These are phyloP conservation scores for Dioscorea dumetorum DNA, from an alignment of 106 monocot species.

Conservation along the genomic window DNA sequence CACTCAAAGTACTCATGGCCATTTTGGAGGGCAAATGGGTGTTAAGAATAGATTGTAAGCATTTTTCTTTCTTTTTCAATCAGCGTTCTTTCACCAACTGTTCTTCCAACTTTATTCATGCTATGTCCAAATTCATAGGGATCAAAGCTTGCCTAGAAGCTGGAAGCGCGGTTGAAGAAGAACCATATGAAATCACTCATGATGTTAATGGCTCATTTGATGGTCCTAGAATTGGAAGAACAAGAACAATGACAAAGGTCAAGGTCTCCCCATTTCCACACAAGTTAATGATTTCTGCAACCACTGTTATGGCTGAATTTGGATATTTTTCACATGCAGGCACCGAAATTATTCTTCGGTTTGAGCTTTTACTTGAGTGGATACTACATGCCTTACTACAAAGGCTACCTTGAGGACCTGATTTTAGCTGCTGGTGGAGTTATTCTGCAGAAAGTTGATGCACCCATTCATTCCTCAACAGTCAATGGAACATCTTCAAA, in stretches of 20 bases:
- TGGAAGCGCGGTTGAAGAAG: slow-evolving; percentile 58
- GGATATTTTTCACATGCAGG: slow-evolving; percentile 11
- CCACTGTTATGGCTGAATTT: too few species aligned
- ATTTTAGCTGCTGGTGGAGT: slow-evolving; percentile 41
- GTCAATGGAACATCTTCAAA: slow-evolving; percentile 1
- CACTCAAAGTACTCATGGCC: slow-evolving; percentile 78
- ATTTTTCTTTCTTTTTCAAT: not conserved
- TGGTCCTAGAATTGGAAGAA: slow-evolving; percentile 79
- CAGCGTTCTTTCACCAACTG: too few species aligned
- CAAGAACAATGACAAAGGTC: slow-evolving; percentile 55
- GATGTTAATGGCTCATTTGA: slow-evolving; percentile 78
- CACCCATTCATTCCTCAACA: not conserved
- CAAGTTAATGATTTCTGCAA: too few species aligned
- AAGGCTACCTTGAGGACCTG: slow-evolving; percentile 39
- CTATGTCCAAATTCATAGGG: slow-evolving; percentile 31
- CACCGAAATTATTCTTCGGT: slow-evolving; percentile 40
- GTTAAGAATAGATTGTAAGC: slow-evolving; percentile 74
- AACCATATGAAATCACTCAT: slow-evolving; percentile 64
- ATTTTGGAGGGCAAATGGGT: slow-evolving; percentile 90
- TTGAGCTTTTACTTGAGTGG: slow-evolving; percentile 41
- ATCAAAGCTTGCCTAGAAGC: slow-evolving; percentile 73
- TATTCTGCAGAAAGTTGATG: slow-evolving; percentile 16
- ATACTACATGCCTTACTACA: slow-evolving; percentile 40
- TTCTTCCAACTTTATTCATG: not conserved
- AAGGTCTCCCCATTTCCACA: slow-evolving; percentile 29